phyloP scores from a whole-genome alignment of 1,139 yeast species.

The Sugiyamaella xylanicola region DNA sequence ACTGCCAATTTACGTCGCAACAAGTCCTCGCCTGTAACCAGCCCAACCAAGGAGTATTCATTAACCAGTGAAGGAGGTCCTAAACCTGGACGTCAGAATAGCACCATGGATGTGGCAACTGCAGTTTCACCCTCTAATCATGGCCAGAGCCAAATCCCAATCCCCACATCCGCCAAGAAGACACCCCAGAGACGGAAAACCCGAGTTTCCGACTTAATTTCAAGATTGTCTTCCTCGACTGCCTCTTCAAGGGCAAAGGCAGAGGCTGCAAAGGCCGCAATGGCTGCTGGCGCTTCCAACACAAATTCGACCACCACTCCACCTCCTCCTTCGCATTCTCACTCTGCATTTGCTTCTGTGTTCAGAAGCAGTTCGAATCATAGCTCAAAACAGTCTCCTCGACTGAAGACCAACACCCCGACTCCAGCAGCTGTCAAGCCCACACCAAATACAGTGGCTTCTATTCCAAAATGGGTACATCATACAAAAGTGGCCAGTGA shows the following conservation, averaged over 20 bases:
- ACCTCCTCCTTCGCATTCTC: conserved; percentile 13
- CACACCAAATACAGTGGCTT: conserved; percentile 4
- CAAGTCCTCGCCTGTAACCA: conserved; percentile 10
- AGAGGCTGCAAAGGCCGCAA: conserved; percentile 23
- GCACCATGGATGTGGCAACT: neutral
- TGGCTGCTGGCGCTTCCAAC: conserved; percentile 5
- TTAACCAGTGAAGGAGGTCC: neutral
- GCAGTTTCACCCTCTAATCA: neutral
- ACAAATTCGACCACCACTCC: neutral
- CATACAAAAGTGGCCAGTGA: conserved; percentile 4
- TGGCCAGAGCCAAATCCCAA: conserved; percentile 1
- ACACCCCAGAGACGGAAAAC: conserved; percentile 27
- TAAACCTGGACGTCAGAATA: neutral
- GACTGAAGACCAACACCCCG: neutral
- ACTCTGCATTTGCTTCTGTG: conserved; percentile 25
- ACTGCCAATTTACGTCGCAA: conserved; percentile 4
- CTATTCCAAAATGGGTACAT: conserved; percentile 15
- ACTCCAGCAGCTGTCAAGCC: conserved; percentile 4
- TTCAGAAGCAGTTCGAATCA: conserved; percentile 23
- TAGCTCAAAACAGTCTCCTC: neutral
- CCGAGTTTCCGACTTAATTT: conserved; percentile 35
- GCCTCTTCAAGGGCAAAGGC: conserved; percentile 38
- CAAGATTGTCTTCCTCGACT: conserved; percentile 36
- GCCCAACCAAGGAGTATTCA: neutral
- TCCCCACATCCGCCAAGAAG: conserved; percentile 11